Conservation (phyloP, 495 filamentous ascomycete genomes). For the Margaritispora aquatica region DNA sequence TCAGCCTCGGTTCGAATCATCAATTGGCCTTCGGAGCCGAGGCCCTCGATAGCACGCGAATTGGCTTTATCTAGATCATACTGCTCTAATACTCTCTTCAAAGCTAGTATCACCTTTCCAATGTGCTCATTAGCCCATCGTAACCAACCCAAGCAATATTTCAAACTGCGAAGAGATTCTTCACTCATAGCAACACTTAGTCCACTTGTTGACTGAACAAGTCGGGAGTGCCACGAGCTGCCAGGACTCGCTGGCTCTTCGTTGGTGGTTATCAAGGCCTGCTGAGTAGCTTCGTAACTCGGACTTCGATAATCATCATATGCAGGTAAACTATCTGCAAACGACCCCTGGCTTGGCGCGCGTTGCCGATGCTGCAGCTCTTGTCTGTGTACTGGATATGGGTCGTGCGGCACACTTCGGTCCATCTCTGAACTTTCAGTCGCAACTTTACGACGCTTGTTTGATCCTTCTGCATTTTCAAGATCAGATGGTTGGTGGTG, state of each 20-base stretch:
- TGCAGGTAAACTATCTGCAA: slow-evolving; percentile 64
- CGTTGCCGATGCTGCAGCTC: slow-evolving; percentile 28
- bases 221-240: slow-evolving; percentile 60
- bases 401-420: slow-evolving; percentile 36
- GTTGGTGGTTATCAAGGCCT: slow-evolving; percentile 18
- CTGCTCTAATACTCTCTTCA: slow-evolving; percentile 67
- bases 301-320: slow-evolving; percentile 74
- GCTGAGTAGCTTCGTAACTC: slow-evolving; percentile 48
- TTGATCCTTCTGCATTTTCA: slow-evolving; percentile 38
- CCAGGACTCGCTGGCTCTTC: slow-evolving; percentile 29
- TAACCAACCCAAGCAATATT: slow-evolving; percentile 72
- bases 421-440: slow-evolving; percentile 14
- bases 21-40: slow-evolving; percentile 23
- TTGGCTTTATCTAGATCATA: slow-evolving; percentile 47
- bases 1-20: slow-evolving; percentile 28
- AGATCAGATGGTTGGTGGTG: slow-evolving; percentile 33
- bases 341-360: slow-evolving; percentile 26
- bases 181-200: slow-evolving; percentile 84
- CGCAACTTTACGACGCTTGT: slow-evolving; percentile 59
- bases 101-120: slow-evolving; percentile 56
- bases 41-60: slow-evolving; percentile 15
- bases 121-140: slow-evolving; percentile 71
- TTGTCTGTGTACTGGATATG: slow-evolving; percentile 27
- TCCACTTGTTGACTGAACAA: slow-evolving; percentile 79
- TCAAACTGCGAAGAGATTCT: slow-evolving; percentile 67